Conservation (phyloP, 1,284 basidiomycete species). For the Moesziomyces antarcticus region DNA sequence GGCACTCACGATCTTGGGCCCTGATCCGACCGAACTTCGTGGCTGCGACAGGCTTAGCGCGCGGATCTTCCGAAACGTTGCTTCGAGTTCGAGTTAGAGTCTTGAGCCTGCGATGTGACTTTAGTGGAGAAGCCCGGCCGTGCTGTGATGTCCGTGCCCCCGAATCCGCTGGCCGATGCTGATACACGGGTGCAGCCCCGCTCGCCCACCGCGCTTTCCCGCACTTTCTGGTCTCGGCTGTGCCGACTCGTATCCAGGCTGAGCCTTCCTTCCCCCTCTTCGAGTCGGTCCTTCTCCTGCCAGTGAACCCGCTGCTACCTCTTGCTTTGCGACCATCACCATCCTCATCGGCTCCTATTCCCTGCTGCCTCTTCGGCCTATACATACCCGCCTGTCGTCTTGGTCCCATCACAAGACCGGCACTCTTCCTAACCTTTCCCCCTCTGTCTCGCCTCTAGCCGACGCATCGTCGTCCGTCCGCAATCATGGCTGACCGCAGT, state of each 20-base stretch:
- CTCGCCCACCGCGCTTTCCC: neutral
- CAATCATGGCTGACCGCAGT: slow-evolving; percentile 54
- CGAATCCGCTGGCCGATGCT: neutral
- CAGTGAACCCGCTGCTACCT: neutral
- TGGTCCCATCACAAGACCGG: neutral
- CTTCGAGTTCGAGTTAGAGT: neutral
- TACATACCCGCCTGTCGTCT: slow-evolving; percentile 2
- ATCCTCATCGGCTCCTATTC: slow-evolving; percentile 6
- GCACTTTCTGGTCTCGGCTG: slow-evolving; percentile 2
- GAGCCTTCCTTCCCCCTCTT: neutral
- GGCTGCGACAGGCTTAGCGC: neutral
- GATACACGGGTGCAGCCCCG: slow-evolving; percentile 8
- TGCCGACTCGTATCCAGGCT: neutral
- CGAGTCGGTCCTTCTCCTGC: neutral
- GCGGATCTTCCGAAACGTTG: neutral
- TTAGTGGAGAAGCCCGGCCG: no score
- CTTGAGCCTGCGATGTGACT: neutral
- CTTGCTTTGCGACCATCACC: slow-evolving; percentile 19
- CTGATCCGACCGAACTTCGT: no score
- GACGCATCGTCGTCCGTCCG: slow-evolving; percentile 1
- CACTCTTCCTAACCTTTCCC: neutral
- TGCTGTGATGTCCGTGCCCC: no score
- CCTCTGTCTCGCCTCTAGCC: neutral
- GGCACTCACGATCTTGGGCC: no score
- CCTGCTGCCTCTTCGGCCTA: neutral